Base-by-base conservation (phyloP, 164 flowering plant species). In the Liquidambar formosana region DNA sequence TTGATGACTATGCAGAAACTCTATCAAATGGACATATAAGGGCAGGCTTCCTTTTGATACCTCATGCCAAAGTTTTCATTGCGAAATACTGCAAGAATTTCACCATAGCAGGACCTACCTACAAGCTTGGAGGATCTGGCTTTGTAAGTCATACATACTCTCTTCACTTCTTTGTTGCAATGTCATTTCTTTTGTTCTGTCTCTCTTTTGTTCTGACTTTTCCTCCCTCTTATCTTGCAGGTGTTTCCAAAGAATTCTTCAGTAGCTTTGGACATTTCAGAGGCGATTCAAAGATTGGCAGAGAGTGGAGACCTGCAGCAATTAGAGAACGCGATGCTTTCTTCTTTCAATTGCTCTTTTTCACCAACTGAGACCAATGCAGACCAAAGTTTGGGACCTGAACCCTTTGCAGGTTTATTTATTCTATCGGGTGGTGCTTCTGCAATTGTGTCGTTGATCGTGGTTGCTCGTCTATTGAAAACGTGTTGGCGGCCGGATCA, bases 51-150 rank as follows among this genome's bases (percentile, higher is more conserved):
- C 21, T 76, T 22, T 46, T 46, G 16, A 46, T 9, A 15, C 16
- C 49, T 46, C 49, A 15, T 12, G 49, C 49, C 49, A 46, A 46
- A 46, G 49, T 9, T 46, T 11, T 46, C 14, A 46, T 69, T 1
- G 67, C 76, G 9, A 60, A 73, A 15, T 0, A 76, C 22, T 76
- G 79, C 56, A 65, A 61, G 0, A 53, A 43, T 9, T 76, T 68
- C 64, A 46, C 41, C 21, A 46, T 25, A 18, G 11, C 76, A 5
- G 67, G 51, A 26, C 72, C 49, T 0, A 33, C 71, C 0, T 68
- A 10, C 46, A 64, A 65, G 14, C 18, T 73, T 48, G 76, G 79
- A 16, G 76, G 79, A 5, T 61, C 66, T 18, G 79, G 79, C 21
- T 76, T 72, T 56, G 79, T 76, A 23, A 67, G 66, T 14, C 9